Evolutionary conservation across 768 basidiomycete species (phyloP).

Genomic region (Leccinum subtestaceum): DNA sequence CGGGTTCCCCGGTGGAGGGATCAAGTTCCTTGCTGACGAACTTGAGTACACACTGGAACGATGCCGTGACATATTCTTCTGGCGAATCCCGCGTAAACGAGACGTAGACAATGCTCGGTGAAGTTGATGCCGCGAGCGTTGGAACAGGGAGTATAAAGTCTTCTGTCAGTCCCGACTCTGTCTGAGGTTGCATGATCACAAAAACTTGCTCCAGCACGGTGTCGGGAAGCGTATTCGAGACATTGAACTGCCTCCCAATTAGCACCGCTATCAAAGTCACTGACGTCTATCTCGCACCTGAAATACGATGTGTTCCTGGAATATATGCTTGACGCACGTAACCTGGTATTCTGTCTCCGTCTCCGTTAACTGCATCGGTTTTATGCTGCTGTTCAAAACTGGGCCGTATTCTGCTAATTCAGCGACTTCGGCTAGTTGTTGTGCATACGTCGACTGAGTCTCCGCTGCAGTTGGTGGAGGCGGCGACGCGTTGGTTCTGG

Average conservation of each 20-base stretch:
- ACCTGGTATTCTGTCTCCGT: slow-evolving; percentile 98
- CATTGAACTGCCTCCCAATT: slow-evolving; percentile 71
- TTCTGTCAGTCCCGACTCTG: slow-evolving; percentile 76
- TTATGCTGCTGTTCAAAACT: slow-evolving; percentile 81
- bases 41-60: slow-evolving; percentile 89
- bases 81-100: slow-evolving; percentile 86
- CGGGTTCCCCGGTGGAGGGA: slow-evolving; percentile 90
- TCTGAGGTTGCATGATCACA: slow-evolving; percentile 84
- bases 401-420: slow-evolving; percentile 84
- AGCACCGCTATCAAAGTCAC: not conserved
- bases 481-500: slow-evolving; percentile 56
- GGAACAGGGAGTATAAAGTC: slow-evolving; percentile 91
- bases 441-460: slow-evolving; percentile 81
- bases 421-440: slow-evolving; percentile 83
- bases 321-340: slow-evolving; percentile 94
- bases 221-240: slow-evolving; percentile 94
- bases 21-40: slow-evolving; percentile 98
- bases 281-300: slow-evolving; percentile 54
- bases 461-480: slow-evolving; percentile 83
- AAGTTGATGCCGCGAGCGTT: slow-evolving; percentile 62
- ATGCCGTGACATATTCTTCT: slow-evolving; percentile 72
- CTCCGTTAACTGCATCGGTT: slow-evolving; percentile 84
- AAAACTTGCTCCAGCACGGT: slow-evolving; percentile 93
- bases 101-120: slow-evolving; percentile 87
- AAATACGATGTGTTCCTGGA: slow-evolving; percentile 94